Percentiles rank a stretch among this genome's conserved stretches.
Evolutionary conservation across 2,329 filamentous ascomycete genomes (phyloP).

Genomic region (Aspergillus pseudoglaucus): DNA sequence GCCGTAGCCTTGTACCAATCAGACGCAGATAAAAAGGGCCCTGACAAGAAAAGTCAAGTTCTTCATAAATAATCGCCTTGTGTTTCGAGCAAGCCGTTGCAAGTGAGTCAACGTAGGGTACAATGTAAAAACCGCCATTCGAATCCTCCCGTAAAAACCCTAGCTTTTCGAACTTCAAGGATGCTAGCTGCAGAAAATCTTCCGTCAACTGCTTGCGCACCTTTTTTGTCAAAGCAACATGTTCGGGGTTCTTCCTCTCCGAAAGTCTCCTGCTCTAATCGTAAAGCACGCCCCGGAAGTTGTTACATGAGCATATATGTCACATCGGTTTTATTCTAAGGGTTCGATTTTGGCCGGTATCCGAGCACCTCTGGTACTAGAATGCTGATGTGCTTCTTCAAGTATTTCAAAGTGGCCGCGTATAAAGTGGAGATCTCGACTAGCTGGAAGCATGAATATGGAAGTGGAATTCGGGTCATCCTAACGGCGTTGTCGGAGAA

Average conservation of each 20-base stretch:
- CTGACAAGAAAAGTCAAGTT: no score
- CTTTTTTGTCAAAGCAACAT: background rate
- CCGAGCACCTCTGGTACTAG: background rate
- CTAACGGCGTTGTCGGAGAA: background rate
- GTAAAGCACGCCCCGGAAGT: background rate
- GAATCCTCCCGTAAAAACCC: background rate
- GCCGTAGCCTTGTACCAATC: no score
- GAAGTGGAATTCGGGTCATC: background rate
- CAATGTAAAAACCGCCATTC: background rate
- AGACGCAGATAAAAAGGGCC: no score
- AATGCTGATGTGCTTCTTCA: background rate
- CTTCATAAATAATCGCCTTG: no score
- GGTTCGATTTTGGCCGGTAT: background rate
- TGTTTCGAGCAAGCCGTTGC: background rate
- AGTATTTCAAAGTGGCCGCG: background rate
- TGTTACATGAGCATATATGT: background rate
- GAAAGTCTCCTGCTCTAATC: background rate
- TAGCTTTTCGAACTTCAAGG: background rate
- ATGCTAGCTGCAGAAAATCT: background rate
- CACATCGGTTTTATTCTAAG: background rate
- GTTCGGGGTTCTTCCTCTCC: background rate
- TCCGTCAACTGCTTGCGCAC: background rate
- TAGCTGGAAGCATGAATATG: background rate
- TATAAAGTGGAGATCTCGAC: background rate
- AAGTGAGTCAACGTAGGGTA: background rate